These are phyloP conservation scores for Sporothrix variecibatus DNA, from an alignment of 2,329 filamentous ascomycete species.

Conservation along the genomic window DNA sequence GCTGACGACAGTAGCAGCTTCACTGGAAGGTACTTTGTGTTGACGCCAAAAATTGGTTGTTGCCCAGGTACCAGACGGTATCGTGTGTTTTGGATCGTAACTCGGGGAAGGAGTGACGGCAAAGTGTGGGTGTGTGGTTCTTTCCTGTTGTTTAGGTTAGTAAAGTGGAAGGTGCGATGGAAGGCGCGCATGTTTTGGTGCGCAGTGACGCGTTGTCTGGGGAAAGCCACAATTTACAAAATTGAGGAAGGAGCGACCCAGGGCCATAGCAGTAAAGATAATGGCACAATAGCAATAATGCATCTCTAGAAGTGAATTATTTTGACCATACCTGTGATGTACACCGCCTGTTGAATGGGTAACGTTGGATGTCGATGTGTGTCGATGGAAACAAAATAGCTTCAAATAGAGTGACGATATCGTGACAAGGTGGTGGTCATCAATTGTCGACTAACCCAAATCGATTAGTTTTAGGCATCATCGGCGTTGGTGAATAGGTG, in stretches of 20 bases:
- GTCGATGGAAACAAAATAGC: neutral
- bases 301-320: neutral
- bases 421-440: neutral
- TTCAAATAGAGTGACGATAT: neutral
- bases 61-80: neutral
- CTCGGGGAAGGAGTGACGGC: neutral
- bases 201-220: neutral
- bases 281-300: neutral
- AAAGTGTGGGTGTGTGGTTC: neutral
- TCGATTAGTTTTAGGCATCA: neutral
- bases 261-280: neutral
- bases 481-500: neutral
- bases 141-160: neutral
- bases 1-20: neutral
- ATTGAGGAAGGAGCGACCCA: conserved; percentile 2
- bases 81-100: neutral
- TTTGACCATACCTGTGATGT: neutral
- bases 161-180: neutral
- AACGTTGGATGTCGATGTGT: neutral
- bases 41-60: neutral
- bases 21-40: neutral
- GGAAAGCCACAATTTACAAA: neutral
- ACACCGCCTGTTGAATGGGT: conserved; percentile 16
- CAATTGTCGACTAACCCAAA: neutral
- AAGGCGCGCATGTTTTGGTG: neutral